These are phyloP conservation scores for Rutstroemia sp. DNA, from an alignment of 2,329 filamentous ascomycete species.

Conservation along the genomic window DNA sequence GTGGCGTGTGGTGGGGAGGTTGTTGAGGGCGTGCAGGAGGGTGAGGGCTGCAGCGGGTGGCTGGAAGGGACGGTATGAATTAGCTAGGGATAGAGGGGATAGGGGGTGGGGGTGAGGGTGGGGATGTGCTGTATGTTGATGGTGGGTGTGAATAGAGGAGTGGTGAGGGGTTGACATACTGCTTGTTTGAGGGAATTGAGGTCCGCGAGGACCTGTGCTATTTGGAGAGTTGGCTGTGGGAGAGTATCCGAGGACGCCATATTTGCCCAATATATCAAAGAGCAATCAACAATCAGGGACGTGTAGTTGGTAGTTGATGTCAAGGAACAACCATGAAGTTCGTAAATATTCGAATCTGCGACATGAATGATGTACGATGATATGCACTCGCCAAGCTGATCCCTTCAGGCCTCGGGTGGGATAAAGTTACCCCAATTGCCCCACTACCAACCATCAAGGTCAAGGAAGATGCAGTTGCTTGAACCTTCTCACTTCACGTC, in stretches of 20 bases:
- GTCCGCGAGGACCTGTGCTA: conserved; percentile 9
- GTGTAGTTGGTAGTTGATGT: too few relatives aligned
- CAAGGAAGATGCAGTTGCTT: too few relatives aligned
- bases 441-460: too few relatives aligned
- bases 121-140: background rate
- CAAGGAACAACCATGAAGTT: too few relatives aligned
- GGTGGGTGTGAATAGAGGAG: background rate
- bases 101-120: background rate
- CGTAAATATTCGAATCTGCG: too few relatives aligned
- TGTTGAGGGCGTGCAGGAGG: background rate
- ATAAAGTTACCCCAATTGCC: too few relatives aligned
- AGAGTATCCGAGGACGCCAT: background rate
- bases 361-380: too few relatives aligned
- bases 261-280: background rate
- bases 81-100: background rate
- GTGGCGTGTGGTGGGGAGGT: background rate
- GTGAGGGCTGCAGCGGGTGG: background rate
- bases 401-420: too few relatives aligned
- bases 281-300: too few relatives aligned
- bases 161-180: background rate
- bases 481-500: background rate
- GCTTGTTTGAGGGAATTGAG: conserved; percentile 8
- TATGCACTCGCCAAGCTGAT: too few relatives aligned
- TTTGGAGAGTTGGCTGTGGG: background rate
- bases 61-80: background rate